Evolutionary conservation across 768 basidiomycete species (phyloP), one percentile per base, ranked within the genome.

Genomic region (Crassisporium funariophilum): DNA sequence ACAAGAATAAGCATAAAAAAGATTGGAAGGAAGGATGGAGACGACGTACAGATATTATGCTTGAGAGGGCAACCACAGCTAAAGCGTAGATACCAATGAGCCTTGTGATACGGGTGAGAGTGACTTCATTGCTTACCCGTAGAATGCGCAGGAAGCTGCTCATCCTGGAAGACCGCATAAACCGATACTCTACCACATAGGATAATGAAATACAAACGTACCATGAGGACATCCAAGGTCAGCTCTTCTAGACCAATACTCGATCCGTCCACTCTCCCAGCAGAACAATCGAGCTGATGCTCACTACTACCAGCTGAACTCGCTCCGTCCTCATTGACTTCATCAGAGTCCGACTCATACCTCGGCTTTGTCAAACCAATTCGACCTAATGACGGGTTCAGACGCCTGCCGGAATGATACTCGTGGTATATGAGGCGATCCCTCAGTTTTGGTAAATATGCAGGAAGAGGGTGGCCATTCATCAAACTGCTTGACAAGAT

Each of bases 361-460:
- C 25, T 34, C 10, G 31, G 17, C 17, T 38, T 7, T 21, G 53
- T 35, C 35, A 39, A 31, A 39, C 16, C 12, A 15, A 9, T 15
- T 15, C 5, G 36, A 16, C 24, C 8, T 12, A 24, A 21, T 12
- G 24, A 7, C 21, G 22, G n/a, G 10, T 35, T 25, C 33, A 25
- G 36, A 5, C 41, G 29, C n/a, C 35, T 61, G 24, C 52, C 58
- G 11, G 55, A 55, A 35, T 64, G 63, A 36, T 57, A 57, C 47
- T 73, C 72, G 41, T 76, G 74, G 54, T 75, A 76, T 4, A 76
- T 47, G 2, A 76, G 54, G 16, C 75, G 68, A 43, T 76, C 73
- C 34, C 74, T 64, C 21, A 76, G 60, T 24, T 51, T 68, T 0
- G 72, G 72, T 1, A 73, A 57, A 10, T 69, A 67, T 0, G 70